Percentiles rank a stretch among this genome's conserved stretches.
Conservation (phyloP, 495 filamentous ascomycete species). For the Lasiosphaeriaceae sp. region DNA sequence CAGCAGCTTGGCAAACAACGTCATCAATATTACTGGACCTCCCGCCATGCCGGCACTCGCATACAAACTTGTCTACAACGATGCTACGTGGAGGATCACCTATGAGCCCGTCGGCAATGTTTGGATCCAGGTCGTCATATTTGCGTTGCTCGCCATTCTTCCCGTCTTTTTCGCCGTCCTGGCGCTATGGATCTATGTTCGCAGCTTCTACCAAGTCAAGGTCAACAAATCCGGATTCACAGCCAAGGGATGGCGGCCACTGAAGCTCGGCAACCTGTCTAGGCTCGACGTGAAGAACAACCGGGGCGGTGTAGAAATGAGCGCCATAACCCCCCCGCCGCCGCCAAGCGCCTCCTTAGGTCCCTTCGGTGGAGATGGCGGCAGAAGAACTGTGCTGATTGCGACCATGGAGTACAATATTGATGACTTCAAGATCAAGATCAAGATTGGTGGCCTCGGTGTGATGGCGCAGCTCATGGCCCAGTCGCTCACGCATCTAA, state of each 20-base stretch:
- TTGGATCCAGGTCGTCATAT: constrained; percentile 55
- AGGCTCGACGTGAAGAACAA: constrained; percentile 49
- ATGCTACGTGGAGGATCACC: constrained; percentile 49
- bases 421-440: constrained; percentile 67
- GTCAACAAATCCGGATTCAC: constrained; percentile 64
- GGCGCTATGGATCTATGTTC: constrained; percentile 58
- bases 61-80: constrained; percentile 55
- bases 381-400: constrained; percentile 55
- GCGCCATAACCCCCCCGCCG: constrained; percentile 23
- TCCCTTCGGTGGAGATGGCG: constrained; percentile 15
- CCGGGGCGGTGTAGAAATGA: constrained; percentile 32
- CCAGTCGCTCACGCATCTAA: constrained; percentile 61
- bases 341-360: constrained; percentile 16
- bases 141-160: constrained; percentile 53
- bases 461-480: constrained; percentile 73
- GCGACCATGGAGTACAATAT: constrained; percentile 75
- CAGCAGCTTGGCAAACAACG: constrained; percentile 49
- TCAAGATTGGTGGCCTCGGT: constrained; percentile 70
- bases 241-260: constrained; percentile 27
- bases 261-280: constrained; percentile 21
- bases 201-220: constrained; percentile 67
- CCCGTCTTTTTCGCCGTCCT: constrained; percentile 48
- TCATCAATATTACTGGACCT: constrained; percentile 58
- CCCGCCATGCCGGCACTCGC: constrained; percentile 54
- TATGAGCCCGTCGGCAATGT: constrained; percentile 53